Base-by-base conservation (phyloP, 2,329 filamentous ascomycete species). In the Pestalotiopsis sp. region DNA sequence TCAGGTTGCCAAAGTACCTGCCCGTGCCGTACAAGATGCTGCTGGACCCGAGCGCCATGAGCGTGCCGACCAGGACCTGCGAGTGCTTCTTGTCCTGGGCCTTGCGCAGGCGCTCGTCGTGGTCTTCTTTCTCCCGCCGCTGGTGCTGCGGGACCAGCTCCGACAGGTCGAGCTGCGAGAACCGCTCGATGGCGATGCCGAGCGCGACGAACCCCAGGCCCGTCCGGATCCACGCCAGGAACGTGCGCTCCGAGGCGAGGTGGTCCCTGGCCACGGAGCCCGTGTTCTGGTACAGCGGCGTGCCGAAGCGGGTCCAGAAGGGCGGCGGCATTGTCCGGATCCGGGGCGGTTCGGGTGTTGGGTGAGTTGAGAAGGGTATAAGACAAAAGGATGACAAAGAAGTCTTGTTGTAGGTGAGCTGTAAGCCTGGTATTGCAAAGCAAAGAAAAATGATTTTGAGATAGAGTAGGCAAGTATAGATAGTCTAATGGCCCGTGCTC, bases 171-270 rank as follows among this genome's bases (percentile, higher is more conserved):
- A 86, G 78, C 70, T 84, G 83, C 67, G 82, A 81, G 67, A 87
- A 81, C 56, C 81, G 80, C 65, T 82, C 80, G 52, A 83, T 76
- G n/a, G 85, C 85, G 38, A 86, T 82, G 23, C 85, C 85, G 1
- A 87, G 79, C 1, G 84, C 84, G 49, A 86, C 81, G 75, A 86
- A 86, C 5, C 84, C 85, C 4, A 87, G 81, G 0, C 84, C 84
- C 3, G 83, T 86, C 12, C 85, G 80, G 12, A 84, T 82, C 85
- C 84, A 87, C 38, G 84, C 83, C 23, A 87, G 81, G 72, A 85
- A 86, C 2, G 84, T 88, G 12, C 85, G 82, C 74, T 88, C 86
- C 59, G 83, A 84, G 23, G 86, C 86, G 41, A 87, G 84, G 69
- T 87, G 84, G 72, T 88, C 86, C 57, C 84, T 82, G 11, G 85